Percentiles rank a stretch among this genome's conserved stretches.
Evolutionary conservation across 352 stramenopile genomes (phyloP).

Genomic region (Globisporangium cylindrosporum): DNA sequence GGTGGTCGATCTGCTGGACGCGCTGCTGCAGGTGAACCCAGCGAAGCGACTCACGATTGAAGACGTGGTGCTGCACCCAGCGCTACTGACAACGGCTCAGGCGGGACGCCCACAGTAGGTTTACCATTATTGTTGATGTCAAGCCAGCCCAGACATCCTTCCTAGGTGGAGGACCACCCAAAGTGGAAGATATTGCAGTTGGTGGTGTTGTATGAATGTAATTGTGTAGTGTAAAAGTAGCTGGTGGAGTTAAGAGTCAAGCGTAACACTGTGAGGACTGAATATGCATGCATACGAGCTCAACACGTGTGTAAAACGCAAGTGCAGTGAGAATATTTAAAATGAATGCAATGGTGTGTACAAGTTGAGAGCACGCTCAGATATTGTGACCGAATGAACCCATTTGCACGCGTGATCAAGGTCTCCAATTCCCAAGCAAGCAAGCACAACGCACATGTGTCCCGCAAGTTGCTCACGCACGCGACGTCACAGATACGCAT

Average conservation of each 20-base stretch:
- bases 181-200: neutral
- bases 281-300: no score
- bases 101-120: neutral
- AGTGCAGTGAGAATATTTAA: no score
- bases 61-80: conserved; percentile 24
- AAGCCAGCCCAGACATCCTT: neutral
- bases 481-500: no score
- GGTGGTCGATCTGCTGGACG: conserved; percentile 25
- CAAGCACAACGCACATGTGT: no score
- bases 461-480: no score
- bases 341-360: no score
- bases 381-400: no score
- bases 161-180: neutral
- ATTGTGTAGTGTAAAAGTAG: neutral
- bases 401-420: no score
- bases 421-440: no score
- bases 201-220: neutral
- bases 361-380: no score
- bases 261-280: neutral
- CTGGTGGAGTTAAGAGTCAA: neutral
- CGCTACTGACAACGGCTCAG: neutral
- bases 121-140: neutral
- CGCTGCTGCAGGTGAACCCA: conserved; percentile 36
- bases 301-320: no score
- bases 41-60: conserved; percentile 27